Conservation (phyloP, 2,329 filamentous ascomycete species). For the Magnaporthales sp. region DNA sequence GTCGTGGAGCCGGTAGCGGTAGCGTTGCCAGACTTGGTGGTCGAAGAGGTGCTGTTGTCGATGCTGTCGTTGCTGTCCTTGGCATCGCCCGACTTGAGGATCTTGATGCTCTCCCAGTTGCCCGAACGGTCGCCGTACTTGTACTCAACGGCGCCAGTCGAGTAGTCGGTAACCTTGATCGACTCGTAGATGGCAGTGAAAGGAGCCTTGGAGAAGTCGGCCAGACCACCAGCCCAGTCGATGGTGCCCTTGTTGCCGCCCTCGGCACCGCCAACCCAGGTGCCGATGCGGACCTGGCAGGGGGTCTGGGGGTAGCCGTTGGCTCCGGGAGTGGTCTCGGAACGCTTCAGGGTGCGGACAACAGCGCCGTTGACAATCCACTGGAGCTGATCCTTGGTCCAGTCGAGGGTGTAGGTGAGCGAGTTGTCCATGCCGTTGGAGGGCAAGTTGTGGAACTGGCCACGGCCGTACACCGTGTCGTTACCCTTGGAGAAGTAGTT, state of each 20-base stretch:
- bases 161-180: constrained; percentile 45
- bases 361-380: constrained; percentile 49
- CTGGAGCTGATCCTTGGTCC: constrained; percentile 48
- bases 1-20: constrained; percentile 12
- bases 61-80: constrained; percentile 8
- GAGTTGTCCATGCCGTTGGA: constrained; percentile 42
- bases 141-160: constrained; percentile 46
- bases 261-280: constrained; percentile 92
- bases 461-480: constrained; percentile 62
- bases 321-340: constrained; percentile 39
- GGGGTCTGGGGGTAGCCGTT: constrained; percentile 59
- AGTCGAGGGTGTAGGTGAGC: constrained; percentile 59
- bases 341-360: constrained; percentile 36
- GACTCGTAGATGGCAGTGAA: constrained; percentile 50
- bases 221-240: constrained; percentile 56
- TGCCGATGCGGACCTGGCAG: constrained; percentile 66
- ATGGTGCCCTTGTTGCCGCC: constrained; percentile 47
- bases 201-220: constrained; percentile 42
- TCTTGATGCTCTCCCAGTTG: constrained; percentile 40
- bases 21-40: constrained; percentile 12
- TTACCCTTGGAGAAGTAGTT: constrained; percentile 79
- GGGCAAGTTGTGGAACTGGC: constrained; percentile 42
- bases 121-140: constrained; percentile 40
- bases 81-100: constrained; percentile 28
- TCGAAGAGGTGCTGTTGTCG: constrained; percentile 9